Percentiles rank a stretch among this genome's conserved stretches.
These are phyloP conservation scores for Beauveria medogensis DNA, from an alignment of 2,329 filamentous ascomycete species.

Conservation along the genomic window DNA sequence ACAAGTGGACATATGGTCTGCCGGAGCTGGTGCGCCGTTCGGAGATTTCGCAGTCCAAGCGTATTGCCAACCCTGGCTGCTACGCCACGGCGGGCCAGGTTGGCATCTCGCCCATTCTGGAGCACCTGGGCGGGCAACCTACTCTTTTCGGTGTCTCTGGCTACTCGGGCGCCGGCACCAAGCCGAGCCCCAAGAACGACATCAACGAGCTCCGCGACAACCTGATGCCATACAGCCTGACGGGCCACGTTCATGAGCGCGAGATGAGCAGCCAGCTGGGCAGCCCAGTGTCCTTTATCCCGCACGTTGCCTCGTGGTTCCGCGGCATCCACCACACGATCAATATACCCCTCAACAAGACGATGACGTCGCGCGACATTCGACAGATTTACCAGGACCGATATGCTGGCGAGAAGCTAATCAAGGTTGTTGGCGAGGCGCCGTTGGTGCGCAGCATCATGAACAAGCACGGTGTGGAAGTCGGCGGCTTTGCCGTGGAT, in stretches of 20 bases:
- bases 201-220: constrained; percentile 76
- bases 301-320: constrained; percentile 85
- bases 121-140: constrained; percentile 67
- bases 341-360: constrained; percentile 75
- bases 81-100: constrained; percentile 92
- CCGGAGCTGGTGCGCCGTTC: constrained; percentile 75
- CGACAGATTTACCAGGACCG: constrained; percentile 92
- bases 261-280: constrained; percentile 80
- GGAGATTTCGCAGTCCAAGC: constrained; percentile 69
- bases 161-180: constrained; percentile 91
- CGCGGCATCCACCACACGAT: constrained; percentile 90
- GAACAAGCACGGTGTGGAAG: constrained; percentile 81
- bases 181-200: constrained; percentile 91
- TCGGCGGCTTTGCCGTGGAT: constrained; percentile 93
- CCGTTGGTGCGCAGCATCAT: constrained; percentile 80
- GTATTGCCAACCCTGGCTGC: constrained; percentile 90
- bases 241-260: constrained; percentile 89
- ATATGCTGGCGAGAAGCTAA: constrained; percentile 89
- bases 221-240: constrained; percentile 70
- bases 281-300: constrained; percentile 71
- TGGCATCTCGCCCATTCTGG: constrained; percentile 75
- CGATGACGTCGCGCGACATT: constrained; percentile 86
- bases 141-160: constrained; percentile 86
- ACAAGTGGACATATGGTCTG: constrained; percentile 80
- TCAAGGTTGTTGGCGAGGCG: constrained; percentile 84